These are phyloP conservation scores for Sporothrix humicola DNA, from an alignment of 2,329 filamentous ascomycete species.

Conservation along the genomic window DNA sequence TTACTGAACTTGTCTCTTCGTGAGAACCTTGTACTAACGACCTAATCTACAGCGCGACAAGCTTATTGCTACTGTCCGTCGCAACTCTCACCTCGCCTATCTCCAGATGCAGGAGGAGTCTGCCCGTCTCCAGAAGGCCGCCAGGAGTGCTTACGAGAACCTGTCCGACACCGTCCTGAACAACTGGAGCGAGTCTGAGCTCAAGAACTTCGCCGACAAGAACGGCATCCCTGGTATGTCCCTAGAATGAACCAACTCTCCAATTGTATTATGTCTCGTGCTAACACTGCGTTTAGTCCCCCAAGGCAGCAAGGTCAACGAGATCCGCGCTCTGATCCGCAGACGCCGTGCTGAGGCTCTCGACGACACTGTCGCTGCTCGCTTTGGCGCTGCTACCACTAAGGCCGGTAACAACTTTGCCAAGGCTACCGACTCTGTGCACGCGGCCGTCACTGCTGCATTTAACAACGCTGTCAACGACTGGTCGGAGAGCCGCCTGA, in stretches of 20 bases:
- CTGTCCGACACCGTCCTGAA: conserved; percentile 85
- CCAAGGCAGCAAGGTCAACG: conserved; percentile 88
- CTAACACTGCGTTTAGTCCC: conserved; percentile 64
- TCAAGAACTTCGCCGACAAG: conserved; percentile 93
- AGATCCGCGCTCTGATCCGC: conserved; percentile 86
- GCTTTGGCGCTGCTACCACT: conserved; percentile 74
- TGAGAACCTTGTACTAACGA: no score
- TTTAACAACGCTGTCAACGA: conserved; percentile 66
- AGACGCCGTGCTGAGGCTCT: conserved; percentile 79
- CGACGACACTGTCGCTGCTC: conserved; percentile 66
- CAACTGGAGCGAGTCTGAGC: conserved; percentile 83
- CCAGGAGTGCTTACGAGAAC: conserved; percentile 72
- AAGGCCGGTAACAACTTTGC: conserved; percentile 78
- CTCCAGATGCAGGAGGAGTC: conserved; percentile 68
- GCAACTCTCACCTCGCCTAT: conserved; percentile 82
- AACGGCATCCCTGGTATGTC: conserved; percentile 68
- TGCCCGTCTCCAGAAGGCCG: conserved; percentile 66
- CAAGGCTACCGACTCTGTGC: conserved; percentile 73
- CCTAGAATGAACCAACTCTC: neutral
- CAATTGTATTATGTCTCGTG: neutral
- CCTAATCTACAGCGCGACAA: conserved; percentile 68
- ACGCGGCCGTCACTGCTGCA: conserved; percentile 65
- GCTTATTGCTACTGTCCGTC: conserved; percentile 85
- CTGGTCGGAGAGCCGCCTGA: conserved; percentile 79
- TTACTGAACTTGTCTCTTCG: no score